A percentile compares a stretch with the other conserved stretches of the same genome.
Conservation (phyloP, 768 basidiomycete genomes). For the Naganishia vaughanmartiniae region DNA sequence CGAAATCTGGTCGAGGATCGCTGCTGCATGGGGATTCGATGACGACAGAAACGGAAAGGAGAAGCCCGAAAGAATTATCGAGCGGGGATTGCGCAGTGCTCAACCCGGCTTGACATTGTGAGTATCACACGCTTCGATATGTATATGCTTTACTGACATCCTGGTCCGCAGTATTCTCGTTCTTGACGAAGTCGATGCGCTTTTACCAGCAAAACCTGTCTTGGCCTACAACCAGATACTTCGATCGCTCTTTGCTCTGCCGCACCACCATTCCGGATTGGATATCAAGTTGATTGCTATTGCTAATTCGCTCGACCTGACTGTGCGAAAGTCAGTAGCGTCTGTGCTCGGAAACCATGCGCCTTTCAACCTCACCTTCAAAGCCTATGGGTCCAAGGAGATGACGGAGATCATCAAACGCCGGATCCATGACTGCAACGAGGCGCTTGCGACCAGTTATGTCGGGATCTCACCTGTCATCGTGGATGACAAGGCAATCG, state of each 20-base stretch:
- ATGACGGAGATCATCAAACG: slow-evolving; percentile 48
- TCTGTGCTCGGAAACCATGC: slow-evolving; percentile 39
- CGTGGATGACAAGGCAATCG: slow-evolving; percentile 50
- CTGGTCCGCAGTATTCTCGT: slow-evolving; percentile 43
- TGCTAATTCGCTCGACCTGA: slow-evolving; percentile 53
- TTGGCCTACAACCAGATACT: slow-evolving; percentile 42
- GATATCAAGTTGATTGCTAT: slow-evolving; percentile 50
- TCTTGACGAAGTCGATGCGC: slow-evolving; percentile 52
- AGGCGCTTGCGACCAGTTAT: slow-evolving; percentile 1
- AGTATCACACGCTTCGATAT: slow-evolving; percentile 2
- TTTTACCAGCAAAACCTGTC: slow-evolving; percentile 45
- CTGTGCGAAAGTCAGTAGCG: slow-evolving; percentile 46
- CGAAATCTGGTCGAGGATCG: slow-evolving; percentile 47
- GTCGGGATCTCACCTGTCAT: slow-evolving; percentile 32
- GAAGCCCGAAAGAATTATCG: slow-evolving; percentile 23
- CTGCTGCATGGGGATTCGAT: slow-evolving; percentile 40
- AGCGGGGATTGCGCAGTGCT: slow-evolving; percentile 31
- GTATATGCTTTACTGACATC: slow-evolving; percentile 1
- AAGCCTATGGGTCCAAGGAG: slow-evolving; percentile 47
- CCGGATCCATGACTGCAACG: slow-evolving; percentile 38
- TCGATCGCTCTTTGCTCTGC: slow-evolving; percentile 49
- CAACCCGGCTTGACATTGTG: slow-evolving; percentile 24
- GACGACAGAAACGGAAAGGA: slow-evolving; percentile 30
- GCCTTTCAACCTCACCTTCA: slow-evolving; percentile 49
- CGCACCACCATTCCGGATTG: slow-evolving; percentile 28